A percentile compares a stretch with the other conserved stretches of the same genome.
phyloP scores from a whole-genome alignment of 1,139 yeast genomes.

The Martiniozyma asiatica region DNA sequence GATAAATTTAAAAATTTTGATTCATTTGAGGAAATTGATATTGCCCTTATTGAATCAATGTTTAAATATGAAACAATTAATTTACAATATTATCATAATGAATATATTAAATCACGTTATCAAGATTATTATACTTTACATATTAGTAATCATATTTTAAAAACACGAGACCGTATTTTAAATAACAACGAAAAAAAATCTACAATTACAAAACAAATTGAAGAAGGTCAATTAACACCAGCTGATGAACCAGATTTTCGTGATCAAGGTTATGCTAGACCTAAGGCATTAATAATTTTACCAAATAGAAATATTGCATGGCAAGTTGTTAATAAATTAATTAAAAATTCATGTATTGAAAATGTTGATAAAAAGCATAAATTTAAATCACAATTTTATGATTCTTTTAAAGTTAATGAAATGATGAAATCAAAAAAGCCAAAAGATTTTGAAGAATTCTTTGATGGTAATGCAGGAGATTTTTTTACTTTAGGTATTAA shows the following conservation, averaged over 20 bases:
- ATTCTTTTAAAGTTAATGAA: conserved; percentile 33
- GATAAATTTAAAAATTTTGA: conserved; percentile 8
- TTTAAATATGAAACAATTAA: conserved; percentile 64
- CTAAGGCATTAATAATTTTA: conserved; percentile 69
- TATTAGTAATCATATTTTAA: conserved; percentile 68
- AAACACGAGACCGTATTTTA: conserved; percentile 72
- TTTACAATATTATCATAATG: conserved; percentile 41
- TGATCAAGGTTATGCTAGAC: conserved; percentile 94
- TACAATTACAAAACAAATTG: conserved; percentile 31
- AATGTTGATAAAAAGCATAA: conserved; percentile 75
- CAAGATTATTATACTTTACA: conserved; percentile 61
- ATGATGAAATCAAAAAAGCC: conserved; percentile 52
- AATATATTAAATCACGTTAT: conserved; percentile 33
- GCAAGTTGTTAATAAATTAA: conserved; percentile 53
- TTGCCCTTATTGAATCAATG: conserved; percentile 44
- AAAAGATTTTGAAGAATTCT: conserved; percentile 65
- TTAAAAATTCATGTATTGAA: conserved; percentile 48
- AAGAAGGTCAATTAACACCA: conserved; percentile 26
- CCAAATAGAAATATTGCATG: conserved; percentile 80
- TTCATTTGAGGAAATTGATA: conserved; percentile 17
- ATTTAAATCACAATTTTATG: conserved; percentile 58
- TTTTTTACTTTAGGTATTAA: conserved; percentile 83
- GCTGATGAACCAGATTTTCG: conserved; percentile 43
- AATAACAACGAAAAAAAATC: conserved; percentile 58
- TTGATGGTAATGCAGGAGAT: conserved; percentile 87